Base-by-base conservation (phyloP, 2,329 filamentous ascomycete genomes). In the Colletotrichum lupini region DNA sequence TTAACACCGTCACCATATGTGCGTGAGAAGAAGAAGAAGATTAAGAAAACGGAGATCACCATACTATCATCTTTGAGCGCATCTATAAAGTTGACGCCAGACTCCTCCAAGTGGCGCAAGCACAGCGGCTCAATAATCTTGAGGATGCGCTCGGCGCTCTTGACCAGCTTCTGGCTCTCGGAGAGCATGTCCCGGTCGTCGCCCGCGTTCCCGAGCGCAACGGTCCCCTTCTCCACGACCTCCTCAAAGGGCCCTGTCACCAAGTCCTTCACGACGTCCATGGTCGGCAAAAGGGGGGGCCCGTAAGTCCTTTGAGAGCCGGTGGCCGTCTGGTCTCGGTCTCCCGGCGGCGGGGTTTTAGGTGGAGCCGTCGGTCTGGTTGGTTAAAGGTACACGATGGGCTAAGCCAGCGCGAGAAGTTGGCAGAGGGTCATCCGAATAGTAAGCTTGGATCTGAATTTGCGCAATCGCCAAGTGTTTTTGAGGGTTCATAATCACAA, bases 41-140 rank as follows among this genome's bases (percentile, higher is more conserved):
- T 26, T 12, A 16, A 37, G 5, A 16, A 42, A 16, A 7, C n/a
- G 24, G 14, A 12, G 22, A n/a, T n/a, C 3, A 14, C 8, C 84
- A 76, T 81, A 90, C 89, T 86, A 74, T 89, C 87, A 65, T 89
- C 88, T 74, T 87, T 88, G 30, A 91, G 81, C 6, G 86, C 85
- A 73, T 86, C 81, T 24, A 88, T 78, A 75, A 91, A 90, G 73
- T 82, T 85, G 28, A 79, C 75, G 5, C 86, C 86, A 67, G 87
- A 89, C 49, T 88, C 85, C 7, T 86, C 84, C 56, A 85, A 78
- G 59, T 86, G 82, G 67, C 85, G 87, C 72, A 81, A 83, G 77
- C 87, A 89, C 14, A 88, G 78, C 46, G 87, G 87, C 75, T 89
- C 86, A 55, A 90, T 84, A 67, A 81, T 84, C 77, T 86, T 87